These are phyloP conservation scores for Hevea brasiliensis DNA, from an alignment of 345 rosid species.

Conservation along the genomic window DNA sequence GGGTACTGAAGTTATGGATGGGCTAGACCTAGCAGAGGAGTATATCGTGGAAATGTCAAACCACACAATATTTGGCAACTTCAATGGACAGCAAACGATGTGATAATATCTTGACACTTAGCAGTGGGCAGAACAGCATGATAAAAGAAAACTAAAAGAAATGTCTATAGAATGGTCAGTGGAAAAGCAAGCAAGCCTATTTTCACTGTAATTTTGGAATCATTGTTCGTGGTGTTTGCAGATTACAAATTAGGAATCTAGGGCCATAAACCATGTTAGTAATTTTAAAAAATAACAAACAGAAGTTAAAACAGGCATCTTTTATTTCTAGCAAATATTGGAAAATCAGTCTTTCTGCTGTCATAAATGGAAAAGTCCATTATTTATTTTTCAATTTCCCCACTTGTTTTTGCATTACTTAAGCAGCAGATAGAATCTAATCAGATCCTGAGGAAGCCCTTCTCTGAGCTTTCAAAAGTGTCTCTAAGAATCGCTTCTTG, in stretches of 20 bases:
- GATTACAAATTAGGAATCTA: not conserved
- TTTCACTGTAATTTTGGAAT: not conserved
- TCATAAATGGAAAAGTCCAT: no score
- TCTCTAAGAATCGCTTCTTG: no score
- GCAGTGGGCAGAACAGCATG: not conserved
- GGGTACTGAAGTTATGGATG: conserved; percentile 91
- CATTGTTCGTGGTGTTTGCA: not conserved
- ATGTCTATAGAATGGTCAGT: not conserved
- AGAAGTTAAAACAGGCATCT: no score
- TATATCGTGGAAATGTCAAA: not conserved
- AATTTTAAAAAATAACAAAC: no score
- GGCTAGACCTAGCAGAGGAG: conserved; percentile 42
- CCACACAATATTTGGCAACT: not conserved
- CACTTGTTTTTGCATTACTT: no score
- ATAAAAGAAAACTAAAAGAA: not conserved
- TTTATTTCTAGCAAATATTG: no score
- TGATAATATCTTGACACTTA: not conserved
- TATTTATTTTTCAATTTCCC: no score
- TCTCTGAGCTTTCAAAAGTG: no score
- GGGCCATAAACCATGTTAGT: no score
- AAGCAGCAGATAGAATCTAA: no score
- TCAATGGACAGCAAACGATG: not conserved
- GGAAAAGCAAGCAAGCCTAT: not conserved
- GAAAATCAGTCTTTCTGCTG: no score
- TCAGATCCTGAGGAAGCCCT: no score